Evolutionary conservation across 140 eudicot genomes (phyloP).

Genomic region (Ambrosia hybrid): DNA sequence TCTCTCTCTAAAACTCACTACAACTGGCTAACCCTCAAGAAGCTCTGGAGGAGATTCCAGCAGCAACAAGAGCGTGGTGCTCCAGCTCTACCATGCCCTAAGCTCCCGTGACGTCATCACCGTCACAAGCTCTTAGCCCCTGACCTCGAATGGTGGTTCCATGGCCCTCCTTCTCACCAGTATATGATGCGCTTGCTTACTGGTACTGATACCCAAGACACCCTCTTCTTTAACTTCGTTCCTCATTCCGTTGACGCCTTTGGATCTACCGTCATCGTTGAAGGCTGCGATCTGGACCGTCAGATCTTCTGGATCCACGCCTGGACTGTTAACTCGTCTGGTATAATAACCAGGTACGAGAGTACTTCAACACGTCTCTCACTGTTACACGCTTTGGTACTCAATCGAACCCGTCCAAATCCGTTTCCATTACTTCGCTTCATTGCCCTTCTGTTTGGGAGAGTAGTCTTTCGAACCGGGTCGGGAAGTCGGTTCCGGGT

Average conservation of each 20-base stretch:
- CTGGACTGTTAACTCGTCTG: conserved; percentile 81
- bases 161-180: conserved; percentile 98
- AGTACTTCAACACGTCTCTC: conserved; percentile 91
- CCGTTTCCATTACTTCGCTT: conserved; percentile 39
- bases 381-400: conserved; percentile 72
- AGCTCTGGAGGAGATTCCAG: conserved; percentile 75
- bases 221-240: conserved; percentile 44
- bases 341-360: conserved; percentile 90
- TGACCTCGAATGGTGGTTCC: conserved; percentile 99
- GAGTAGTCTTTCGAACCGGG: conserved; percentile 63
- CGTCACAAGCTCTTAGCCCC: conserved; percentile 75
- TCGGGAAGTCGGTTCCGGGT: conserved; percentile 89
- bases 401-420: conserved; percentile 16
- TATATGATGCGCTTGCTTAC: conserved; percentile 95
- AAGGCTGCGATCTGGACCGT: conserved; percentile 71
- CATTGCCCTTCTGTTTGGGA: conserved; percentile 85
- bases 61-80: conserved; percentile 77
- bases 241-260: conserved; percentile 73
- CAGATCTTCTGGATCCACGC: conserved; percentile 91
- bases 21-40: conserved; percentile 75
- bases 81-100: conserved; percentile 94
- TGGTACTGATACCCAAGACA: conserved; percentile 42
- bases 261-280: conserved; percentile 79
- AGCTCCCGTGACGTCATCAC: conserved; percentile 63
- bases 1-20: background rate